A percentile compares a stretch with the other conserved stretches of the same genome.
These are phyloP conservation scores for Leonotis leonurus DNA, from an alignment of 257 asterid species.

Conservation along the genomic window DNA sequence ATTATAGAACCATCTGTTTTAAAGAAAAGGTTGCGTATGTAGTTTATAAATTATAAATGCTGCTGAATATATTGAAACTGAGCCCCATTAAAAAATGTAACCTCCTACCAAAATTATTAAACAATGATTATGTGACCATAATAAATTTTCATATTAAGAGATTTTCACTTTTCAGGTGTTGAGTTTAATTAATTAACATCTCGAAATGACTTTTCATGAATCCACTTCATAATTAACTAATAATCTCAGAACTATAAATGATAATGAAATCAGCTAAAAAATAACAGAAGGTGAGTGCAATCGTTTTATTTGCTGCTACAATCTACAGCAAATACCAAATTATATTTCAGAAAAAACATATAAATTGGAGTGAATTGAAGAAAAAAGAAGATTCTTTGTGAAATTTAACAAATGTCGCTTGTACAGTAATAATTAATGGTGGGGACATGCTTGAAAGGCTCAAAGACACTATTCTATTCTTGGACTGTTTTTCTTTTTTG, in stretches of 20 bases:
- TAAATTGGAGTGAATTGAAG: no score
- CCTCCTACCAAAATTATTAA: not conserved
- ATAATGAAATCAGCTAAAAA: conserved; percentile 12
- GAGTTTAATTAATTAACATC: conserved; percentile 4
- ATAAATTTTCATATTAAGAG: no score
- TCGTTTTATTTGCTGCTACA: conserved; percentile 19
- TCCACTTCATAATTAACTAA: conserved; percentile 12
- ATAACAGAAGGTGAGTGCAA: conserved; percentile 19
- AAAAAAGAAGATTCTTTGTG: not conserved
- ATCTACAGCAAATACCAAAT: not conserved
- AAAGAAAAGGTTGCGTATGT: no score
- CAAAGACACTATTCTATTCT: conserved; percentile 21
- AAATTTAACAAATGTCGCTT: conserved; percentile 16
- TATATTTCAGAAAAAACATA: not conserved
- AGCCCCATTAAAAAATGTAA: no score
- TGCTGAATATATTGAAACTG: no score
- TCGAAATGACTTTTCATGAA: conserved; percentile 8
- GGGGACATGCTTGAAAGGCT: conserved; percentile 48
- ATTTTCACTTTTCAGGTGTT: conserved; percentile 18
- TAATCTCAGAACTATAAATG: conserved; percentile 15
- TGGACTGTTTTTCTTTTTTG: conserved; percentile 2
- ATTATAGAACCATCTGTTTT: no score
- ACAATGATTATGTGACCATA: not conserved
- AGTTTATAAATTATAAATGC: no score
- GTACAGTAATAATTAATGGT: conserved; percentile 20